Evolutionary conservation across 495 filamentous ascomycete species (phyloP), one percentile per base, ranked within the genome.

Genomic region (Lasiosphaeris hirsuta): DNA sequence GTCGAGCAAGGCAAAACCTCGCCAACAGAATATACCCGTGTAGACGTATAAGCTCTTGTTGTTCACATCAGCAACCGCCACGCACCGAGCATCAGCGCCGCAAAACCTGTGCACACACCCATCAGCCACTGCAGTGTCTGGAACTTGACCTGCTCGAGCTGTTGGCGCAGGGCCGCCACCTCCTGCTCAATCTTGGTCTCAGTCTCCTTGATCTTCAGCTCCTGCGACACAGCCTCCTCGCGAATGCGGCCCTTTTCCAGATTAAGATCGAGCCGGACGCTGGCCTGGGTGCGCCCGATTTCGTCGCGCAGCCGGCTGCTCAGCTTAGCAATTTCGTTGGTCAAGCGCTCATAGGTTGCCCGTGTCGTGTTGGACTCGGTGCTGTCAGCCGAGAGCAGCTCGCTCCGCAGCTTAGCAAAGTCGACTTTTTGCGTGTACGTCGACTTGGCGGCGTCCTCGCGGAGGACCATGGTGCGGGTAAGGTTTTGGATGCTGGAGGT

Each of bases 361-460:
- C 89, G 89, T 7, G 95, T 96, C 17, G 93, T 84, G 63, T 88
- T 86, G 2, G 87, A 84, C 75, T 99, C 94, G 45, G 89, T 92
- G 42, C 88, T 91, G 73, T 99, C 95, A 4, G 91, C 84, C 9
- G 89, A 89, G 0, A 96, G 83, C 2, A 99, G 84, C 72, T 99
- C 94, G 23, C 90, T 93, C 68, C 94, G 90, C 15, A 97, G 85
- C 78, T 97, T 96, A n/a, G 94, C 90, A 65, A 99, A 97, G 75
- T 99, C 94, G 54, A 99, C 95, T 73, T 97, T 97, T 68, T 97
- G 95, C 0, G 92, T 96, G 74, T 99, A 99, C 2, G 90, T 95
- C 6, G 90, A 87, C 58, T 86, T 86, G 58, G 88, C 87, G 41
- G 88, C 85, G 59, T 90, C 95, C 74, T 97, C 95, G 65, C 90